Base-by-base conservation (phyloP, 2,329 filamentous ascomycete species). In the Helotiales sp. region DNA sequence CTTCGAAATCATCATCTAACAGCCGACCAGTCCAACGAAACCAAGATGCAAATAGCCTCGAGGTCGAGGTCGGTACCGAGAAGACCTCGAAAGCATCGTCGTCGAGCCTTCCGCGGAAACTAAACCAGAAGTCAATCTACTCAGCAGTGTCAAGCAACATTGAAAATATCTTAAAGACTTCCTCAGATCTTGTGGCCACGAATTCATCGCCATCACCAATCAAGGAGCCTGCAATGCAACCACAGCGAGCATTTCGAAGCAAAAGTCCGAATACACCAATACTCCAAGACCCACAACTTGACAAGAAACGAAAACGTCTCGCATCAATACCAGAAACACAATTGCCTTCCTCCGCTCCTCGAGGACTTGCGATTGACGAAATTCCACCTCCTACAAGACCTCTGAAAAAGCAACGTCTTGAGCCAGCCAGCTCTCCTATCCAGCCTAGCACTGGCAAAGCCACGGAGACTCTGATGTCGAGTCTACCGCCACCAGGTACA, bases 301-400 rank as follows among this genome's bases (percentile, higher is more conserved):
- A 31, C 13, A 34, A 44, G 27, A 63, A 60, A 44, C 61, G 59
- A 30, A 61, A 62, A 33, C 59, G 48, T 49, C 30, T 48, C 7
- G 46, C 31, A 10, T 52, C 54, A 17, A 54, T 33, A 7, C 47
- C 52, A n/a, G 61, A 54, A 17, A 50, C 52, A 12, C 51, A 30
- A 1, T 36, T 38, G 2, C 15, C 49, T 27, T 54, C 59, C 29
- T 60, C 59, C 5, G 59, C 59, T 10, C 59, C 61, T 17, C 38
- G 52, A 15, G 48, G 38, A 5, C 30, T 51, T 42, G 27, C 42
- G 31, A 10, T n/a, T n/a, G 36, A 40, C 15, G 40, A 44, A 12
- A 19, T 27, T 7, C 52, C 31, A 5, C 30, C 33, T 17, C 19
- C 30, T 7, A 0, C 30, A 2, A 52, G 55, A 38, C 38, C 34